Evolutionary conservation across 108 stramenopile species (phyloP).

Genomic region (Skeletonema grethae): DNA sequence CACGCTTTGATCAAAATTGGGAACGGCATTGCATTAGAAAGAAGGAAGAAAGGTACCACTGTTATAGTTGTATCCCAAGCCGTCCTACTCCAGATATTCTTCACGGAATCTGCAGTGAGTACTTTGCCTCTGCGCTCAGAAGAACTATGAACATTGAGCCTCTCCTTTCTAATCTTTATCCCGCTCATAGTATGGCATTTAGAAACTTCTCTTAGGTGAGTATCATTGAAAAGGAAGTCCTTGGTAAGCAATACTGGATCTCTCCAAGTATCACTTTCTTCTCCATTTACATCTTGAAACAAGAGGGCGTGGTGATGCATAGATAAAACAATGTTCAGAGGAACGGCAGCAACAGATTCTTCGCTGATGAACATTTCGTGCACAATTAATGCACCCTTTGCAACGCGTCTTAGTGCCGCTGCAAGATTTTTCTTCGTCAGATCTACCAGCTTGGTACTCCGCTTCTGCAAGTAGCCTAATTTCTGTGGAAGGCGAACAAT

Average conservation of each 20-base stretch:
- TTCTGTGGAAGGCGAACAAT: constrained; percentile 23
- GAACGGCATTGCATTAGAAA: constrained; percentile 29
- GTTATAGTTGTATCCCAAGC: constrained; percentile 23
- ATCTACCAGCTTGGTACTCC: constrained; percentile 6
- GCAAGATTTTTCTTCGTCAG: constrained; percentile 23
- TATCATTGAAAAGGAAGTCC: constrained; percentile 34
- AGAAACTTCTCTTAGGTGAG: constrained; percentile 16
- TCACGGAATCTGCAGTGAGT: not conserved
- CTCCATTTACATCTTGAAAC: constrained; percentile 23
- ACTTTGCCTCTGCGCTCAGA: not conserved
- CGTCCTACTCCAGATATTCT: not conserved
- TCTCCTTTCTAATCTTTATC: constrained; percentile 22
- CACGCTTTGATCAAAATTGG: constrained; percentile 23
- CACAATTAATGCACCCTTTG: constrained; percentile 35
- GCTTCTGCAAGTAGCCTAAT: not conserved
- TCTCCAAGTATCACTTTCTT: constrained; percentile 23
- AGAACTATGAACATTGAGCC: constrained; percentile 18
- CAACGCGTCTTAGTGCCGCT: constrained; percentile 14
- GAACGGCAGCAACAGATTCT: constrained; percentile 4
- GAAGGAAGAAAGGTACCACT: constrained; percentile 25
- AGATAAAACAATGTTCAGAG: constrained; percentile 20
- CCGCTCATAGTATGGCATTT: constrained; percentile 36
- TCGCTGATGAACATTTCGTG: constrained; percentile 16
- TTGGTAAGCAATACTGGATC: constrained; percentile 36
- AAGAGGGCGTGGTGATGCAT: constrained; percentile 20